Evolutionary conservation across 1,284 basidiomycete species (phyloP), one percentile per base, ranked within the genome.

Genomic region (Ustilago esculenta): DNA sequence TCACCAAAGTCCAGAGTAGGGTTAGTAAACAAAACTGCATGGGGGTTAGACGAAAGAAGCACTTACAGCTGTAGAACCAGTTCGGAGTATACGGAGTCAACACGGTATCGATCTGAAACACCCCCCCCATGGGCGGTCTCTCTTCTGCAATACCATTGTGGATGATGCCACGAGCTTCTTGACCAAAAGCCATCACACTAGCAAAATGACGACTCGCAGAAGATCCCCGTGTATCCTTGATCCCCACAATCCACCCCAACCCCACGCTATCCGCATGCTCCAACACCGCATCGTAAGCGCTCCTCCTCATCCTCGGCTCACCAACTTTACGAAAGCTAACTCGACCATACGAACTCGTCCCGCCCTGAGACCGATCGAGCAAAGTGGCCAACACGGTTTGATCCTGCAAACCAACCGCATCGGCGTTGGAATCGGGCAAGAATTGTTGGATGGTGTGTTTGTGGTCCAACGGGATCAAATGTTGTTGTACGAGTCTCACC

Each of bases 381-480:
- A 79, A 44, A 6, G 74, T 70, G n/a, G 64, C 50, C 24, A 75
- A 68, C 2, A 49, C 41, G 25, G 55, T 47, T 21, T 52, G 55
- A 27, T 78, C 75, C 35, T 63, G 52, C 40, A 75, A 54, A n/a
- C 40, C 53, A n/a, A 78, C 58, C 36, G 43, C 40, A 30, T 58
- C 43, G 49, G 66, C 36, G 27, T 58, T 39, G 18, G 70, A 41
- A 20, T 61, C 56, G 2, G 58, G 54, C 27, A 64, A 49, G 17
- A 71, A n/a, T n/a, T n/a, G n/a, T n/a, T n/a, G n/a, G n/a, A n/a
- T n/a, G n/a, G n/a, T n/a, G n/a, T n/a, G n/a, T n/a, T n/a, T n/a
- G n/a, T n/a, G n/a, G n/a, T n/a, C n/a, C n/a, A n/a, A n/a, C 0
- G 89, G 90, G 59, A 99, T 90, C 63, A 99, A 87, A 83, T 99